phyloP scores from a whole-genome alignment of 495 filamentous ascomycete genomes.

The Xylona heveae region DNA sequence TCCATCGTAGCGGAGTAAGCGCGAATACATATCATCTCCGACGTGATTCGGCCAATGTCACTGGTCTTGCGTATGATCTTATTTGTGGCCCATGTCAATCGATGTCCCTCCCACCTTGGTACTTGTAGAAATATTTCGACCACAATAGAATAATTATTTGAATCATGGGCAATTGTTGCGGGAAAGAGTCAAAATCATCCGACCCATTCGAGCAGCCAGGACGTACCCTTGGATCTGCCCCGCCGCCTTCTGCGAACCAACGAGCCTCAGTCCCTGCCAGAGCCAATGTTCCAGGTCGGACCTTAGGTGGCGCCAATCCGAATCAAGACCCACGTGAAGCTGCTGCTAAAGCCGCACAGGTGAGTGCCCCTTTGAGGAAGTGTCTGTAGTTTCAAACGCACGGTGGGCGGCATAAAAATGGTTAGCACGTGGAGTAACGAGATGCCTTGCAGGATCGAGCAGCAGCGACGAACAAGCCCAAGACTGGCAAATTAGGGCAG shows the following conservation, averaged over 20 bases:
- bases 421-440: no score
- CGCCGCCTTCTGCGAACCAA: slow-evolving; percentile 14
- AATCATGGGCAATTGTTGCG: slow-evolving; percentile 57
- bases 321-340: slow-evolving; percentile 30
- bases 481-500: slow-evolving; percentile 10
- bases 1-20: no score
- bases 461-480: slow-evolving; percentile 3
- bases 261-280: slow-evolving; percentile 18
- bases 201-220: slow-evolving; percentile 39
- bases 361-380: slow-evolving; percentile 13
- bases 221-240: slow-evolving; percentile 34
- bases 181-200: slow-evolving; percentile 36
- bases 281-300: slow-evolving; percentile 30
- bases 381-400: not conserved
- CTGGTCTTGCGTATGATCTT: no score
- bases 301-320: slow-evolving; percentile 21
- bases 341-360: slow-evolving; percentile 50
- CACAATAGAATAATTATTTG: not conserved
- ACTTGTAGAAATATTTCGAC: no score
- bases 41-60: no score
- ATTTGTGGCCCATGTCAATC: no score
- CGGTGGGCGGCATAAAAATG: not conserved
- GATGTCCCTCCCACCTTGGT: no score
- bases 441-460: no score
- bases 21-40: no score